Conservation (phyloP, 2,329 filamentous ascomycete species). For the Venturia oleaginea region DNA sequence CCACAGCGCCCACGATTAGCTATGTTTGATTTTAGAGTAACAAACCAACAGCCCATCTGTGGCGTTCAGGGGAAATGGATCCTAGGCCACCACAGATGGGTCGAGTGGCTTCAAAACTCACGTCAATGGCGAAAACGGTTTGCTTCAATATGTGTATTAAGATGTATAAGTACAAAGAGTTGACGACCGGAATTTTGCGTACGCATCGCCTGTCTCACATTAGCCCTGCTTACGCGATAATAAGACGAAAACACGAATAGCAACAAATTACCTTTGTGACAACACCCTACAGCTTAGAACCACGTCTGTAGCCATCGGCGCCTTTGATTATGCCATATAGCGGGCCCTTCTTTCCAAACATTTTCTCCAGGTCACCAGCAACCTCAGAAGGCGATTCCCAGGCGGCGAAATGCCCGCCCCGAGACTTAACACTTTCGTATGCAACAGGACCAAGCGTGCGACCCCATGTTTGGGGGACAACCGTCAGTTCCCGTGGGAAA, state of each 20-base stretch:
- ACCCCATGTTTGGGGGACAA: slow-evolving; percentile 48
- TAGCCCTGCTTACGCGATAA: background rate
- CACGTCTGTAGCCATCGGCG: slow-evolving; percentile 15
- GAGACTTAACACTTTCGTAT: slow-evolving; percentile 41
- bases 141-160: too few species aligned
- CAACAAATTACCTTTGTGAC: background rate
- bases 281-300: background rate
- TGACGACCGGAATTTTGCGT: too few species aligned
- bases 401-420: slow-evolving; percentile 54
- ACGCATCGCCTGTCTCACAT: background rate
- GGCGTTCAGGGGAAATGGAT: too few species aligned
- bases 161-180: too few species aligned
- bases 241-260: background rate
- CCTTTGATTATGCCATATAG: slow-evolving; percentile 27
- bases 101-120: too few species aligned
- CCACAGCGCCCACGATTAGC: too few species aligned
- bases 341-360: slow-evolving; percentile 45
- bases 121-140: too few species aligned
- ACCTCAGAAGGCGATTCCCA: slow-evolving; percentile 48
- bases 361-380: slow-evolving; percentile 44
- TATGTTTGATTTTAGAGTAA: too few species aligned
- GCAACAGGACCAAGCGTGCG: slow-evolving; percentile 52
- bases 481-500: slow-evolving; percentile 50
- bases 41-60: too few species aligned
- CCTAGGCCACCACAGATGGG: too few species aligned